These are phyloP conservation scores for Camellia lanceoleosa DNA, from an alignment of 148 eudicot genomes.

Conservation along the genomic window DNA sequence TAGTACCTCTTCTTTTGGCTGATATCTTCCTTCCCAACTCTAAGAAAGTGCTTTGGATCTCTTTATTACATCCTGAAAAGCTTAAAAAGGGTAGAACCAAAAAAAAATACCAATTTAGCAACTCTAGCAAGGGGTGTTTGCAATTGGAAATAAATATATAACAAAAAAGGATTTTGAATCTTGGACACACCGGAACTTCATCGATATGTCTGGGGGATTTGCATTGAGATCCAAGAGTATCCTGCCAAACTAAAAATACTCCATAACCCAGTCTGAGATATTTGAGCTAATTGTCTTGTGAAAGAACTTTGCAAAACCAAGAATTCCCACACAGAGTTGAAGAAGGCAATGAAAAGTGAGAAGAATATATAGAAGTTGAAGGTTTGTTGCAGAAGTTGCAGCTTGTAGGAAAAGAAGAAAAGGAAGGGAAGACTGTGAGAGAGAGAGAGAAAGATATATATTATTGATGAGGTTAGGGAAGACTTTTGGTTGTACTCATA, in stretches of 20 bases:
- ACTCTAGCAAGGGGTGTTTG: not conserved
- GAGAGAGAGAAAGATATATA: not conserved
- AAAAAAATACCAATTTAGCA: not conserved
- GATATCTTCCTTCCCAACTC: constrained; percentile 42
- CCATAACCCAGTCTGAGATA: constrained; percentile 38
- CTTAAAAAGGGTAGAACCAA: not conserved
- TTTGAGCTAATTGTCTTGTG: no score
- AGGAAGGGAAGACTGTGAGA: constrained; percentile 3
- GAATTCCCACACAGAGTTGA: not conserved
- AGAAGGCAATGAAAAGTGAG: no score
- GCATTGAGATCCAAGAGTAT: constrained; percentile 60
- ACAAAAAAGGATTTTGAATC: not conserved
- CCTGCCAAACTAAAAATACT: constrained; percentile 52
- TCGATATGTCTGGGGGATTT: constrained; percentile 44
- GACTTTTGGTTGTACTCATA: constrained; percentile 9
- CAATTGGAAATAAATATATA: not conserved
- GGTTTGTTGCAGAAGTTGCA: no score
- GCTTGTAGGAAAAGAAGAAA: not conserved
- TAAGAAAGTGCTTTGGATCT: constrained; percentile 23
- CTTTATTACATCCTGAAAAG: constrained; percentile 36
- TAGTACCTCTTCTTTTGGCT: constrained; percentile 33
- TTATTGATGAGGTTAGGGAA: not conserved
- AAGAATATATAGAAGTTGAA: not conserved
- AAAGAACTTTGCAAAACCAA: not conserved
- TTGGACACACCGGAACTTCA: constrained; percentile 33